Evolutionary conservation across 208 protist genomes (phyloP), one percentile per base, ranked within the genome.

Genomic region (Leishmania braziliensis): DNA sequence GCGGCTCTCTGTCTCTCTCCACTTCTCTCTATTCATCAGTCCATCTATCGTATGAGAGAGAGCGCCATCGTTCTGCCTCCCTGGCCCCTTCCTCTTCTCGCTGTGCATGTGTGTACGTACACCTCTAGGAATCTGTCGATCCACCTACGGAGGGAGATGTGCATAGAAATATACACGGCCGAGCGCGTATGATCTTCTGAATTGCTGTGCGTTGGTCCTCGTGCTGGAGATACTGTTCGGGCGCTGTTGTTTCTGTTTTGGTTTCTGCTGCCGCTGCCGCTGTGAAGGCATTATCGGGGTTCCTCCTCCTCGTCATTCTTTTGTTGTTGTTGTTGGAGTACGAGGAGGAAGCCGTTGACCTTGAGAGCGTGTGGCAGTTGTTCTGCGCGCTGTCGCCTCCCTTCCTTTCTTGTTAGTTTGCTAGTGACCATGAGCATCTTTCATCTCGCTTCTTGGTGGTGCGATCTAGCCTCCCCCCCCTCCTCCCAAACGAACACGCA

Each of bases 1-100:
- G 78, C 63, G 10, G 50, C 54, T 69, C 20, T 75, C 43, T 81
- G 39, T 69, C 73, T 84, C 29, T 78, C 82, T 80, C 80, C 33
- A 58, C 29, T 81, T 77, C n/a, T 69, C 50, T 36, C 56, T 75
- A 4, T 77, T 62, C 76, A 16, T 75, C 62, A 84, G 84, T 75
- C 66, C 80, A 69, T 72, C 74, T 50, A 66, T 83, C 10, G 82
- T 79, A 80, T 20, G 50, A 46, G 4, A 46, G 43, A 46, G 43
- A 46, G 43, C 0, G 43, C 43, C 43, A 46, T 46, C 43, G 73
- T n/a, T 83, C 78, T 70, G 72, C 69, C 60, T 72, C 86, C 36
- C 26, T 84, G 46, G 80, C 69, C 62, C 81, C 84, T 84, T 39
- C n/a, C 75, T 1, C 36, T 18, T 74, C 33, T 70, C 48, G 36